Evolutionary conservation across 441 rosid species (phyloP).

Genomic region (Pelargonium australe): DNA sequence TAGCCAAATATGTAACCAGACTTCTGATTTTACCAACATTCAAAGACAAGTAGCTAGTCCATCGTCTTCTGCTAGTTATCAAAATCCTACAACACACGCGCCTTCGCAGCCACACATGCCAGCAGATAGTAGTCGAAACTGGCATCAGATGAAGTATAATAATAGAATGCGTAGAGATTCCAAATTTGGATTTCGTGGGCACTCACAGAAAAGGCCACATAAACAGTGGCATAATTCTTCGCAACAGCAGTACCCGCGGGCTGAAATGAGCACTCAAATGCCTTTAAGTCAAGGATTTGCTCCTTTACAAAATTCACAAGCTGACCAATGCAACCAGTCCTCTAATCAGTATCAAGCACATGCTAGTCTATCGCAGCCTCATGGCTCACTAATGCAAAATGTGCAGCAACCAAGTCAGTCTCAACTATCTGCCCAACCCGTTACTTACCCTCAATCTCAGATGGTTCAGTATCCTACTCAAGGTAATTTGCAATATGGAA

Average conservation of each 20-base stretch:
- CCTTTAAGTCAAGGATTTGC: slow-evolving; percentile 26
- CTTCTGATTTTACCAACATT: slow-evolving; percentile 36
- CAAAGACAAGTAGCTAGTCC: slow-evolving; percentile 28
- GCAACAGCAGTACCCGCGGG: slow-evolving; percentile 17
- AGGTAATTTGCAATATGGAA: slow-evolving; percentile 38
- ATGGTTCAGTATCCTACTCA: slow-evolving; percentile 38
- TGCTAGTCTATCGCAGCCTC: slow-evolving; percentile 26
- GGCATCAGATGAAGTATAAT: slow-evolving; percentile 32
- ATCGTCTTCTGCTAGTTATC: slow-evolving; percentile 28
- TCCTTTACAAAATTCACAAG: slow-evolving; percentile 27
- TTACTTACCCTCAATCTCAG: slow-evolving; percentile 40
- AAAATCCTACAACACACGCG: slow-evolving; percentile 16
- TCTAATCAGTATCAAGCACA: slow-evolving; percentile 28
- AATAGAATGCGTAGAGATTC: slow-evolving; percentile 38
- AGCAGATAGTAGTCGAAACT: slow-evolving; percentile 25
- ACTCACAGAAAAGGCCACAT: slow-evolving; percentile 33
- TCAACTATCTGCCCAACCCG: slow-evolving; percentile 30
- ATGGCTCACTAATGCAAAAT: slow-evolving; percentile 32
- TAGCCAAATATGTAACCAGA: slow-evolving; percentile 28
- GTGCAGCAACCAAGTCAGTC: slow-evolving; percentile 35
- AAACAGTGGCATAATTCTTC: slow-evolving; percentile 32
- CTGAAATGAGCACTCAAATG: slow-evolving; percentile 25
- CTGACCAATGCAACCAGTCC: slow-evolving; percentile 31
- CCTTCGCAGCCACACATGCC: slow-evolving; percentile 22
- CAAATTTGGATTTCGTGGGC: slow-evolving; percentile 41